Conservation (phyloP, 352 stramenopile genomes). For the Globisporangium polare region DNA sequence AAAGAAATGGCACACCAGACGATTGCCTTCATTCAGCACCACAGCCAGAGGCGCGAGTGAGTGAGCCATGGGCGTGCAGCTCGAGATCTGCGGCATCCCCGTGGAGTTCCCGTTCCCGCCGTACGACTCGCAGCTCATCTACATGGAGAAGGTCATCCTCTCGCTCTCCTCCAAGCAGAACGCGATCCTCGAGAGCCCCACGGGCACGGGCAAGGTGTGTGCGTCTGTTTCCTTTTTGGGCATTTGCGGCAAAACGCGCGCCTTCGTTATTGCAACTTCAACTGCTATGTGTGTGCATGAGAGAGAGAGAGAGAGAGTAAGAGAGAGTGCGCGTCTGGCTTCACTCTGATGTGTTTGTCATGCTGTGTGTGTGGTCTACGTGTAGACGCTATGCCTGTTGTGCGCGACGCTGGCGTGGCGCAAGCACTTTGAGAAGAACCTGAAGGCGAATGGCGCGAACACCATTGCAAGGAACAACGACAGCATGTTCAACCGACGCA, state of each 20-base stretch:
- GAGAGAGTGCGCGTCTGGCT: background rate
- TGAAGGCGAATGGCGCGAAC: conserved; percentile 14
- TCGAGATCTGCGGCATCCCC: conserved; percentile 83
- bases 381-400: conserved; percentile 94
- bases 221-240: background rate
- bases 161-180: conserved; percentile 91
- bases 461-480: background rate
- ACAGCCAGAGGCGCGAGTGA: background rate
- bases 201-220: conserved; percentile 94
- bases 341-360: background rate
- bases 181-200: conserved; percentile 97
- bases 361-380: background rate
- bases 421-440: conserved; percentile 59
- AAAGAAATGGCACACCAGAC: conserved; percentile 9
- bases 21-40: conserved; percentile 1
- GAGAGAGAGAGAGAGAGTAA: too few species aligned
- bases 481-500: conserved; percentile 12
- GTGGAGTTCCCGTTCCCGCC: conserved; percentile 97
- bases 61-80: conserved; percentile 28
- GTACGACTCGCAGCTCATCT: conserved; percentile 96
- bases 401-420: conserved; percentile 94
- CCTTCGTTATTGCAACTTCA: background rate
- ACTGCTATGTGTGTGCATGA: background rate
- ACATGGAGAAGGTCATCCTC: conserved; percentile 96
- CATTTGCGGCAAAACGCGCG: background rate